Conservation (phyloP, 2,329 filamentous ascomycete species). For the Fusarium robinianum region DNA sequence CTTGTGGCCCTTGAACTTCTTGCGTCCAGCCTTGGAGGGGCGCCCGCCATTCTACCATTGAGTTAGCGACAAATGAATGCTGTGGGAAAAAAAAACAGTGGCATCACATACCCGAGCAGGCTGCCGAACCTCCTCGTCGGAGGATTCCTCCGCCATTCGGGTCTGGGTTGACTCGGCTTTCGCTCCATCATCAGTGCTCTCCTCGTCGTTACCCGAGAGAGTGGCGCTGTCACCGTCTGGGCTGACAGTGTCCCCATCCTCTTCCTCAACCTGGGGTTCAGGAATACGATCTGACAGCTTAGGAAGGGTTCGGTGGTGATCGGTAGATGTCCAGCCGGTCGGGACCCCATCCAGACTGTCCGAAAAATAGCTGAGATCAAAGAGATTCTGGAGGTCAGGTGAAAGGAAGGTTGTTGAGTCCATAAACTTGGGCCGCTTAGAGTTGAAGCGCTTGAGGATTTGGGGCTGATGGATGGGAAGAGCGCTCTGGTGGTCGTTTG, state of each 20-base stretch:
- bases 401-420: conserved; percentile 62
- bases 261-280: conserved; percentile 48
- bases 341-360: conserved; percentile 63
- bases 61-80: conserved; percentile 6
- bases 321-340: conserved; percentile 68
- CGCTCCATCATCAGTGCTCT: conserved; percentile 55
- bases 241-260: conserved; percentile 55
- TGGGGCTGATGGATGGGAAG: conserved; percentile 30
- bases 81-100: neutral
- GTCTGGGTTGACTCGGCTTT: conserved; percentile 46
- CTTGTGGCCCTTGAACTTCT: conserved; percentile 53
- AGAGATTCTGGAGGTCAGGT: conserved; percentile 69
- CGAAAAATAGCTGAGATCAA: conserved; percentile 72
- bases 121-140: conserved; percentile 54
- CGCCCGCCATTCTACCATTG: conserved; percentile 19
- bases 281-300: conserved; percentile 54
- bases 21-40: conserved; percentile 46
- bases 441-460: conserved; percentile 54
- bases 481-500: conserved; percentile 41
- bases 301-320: conserved; percentile 62
- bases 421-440: conserved; percentile 57
- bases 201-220: conserved; percentile 55
- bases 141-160: conserved; percentile 63
- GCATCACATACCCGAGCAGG: conserved; percentile 34
- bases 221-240: conserved; percentile 53